Evolutionary conservation across 2,329 filamentous ascomycete species (phyloP), one percentile per base, ranked within the genome.

Genomic region (Rutstroemia sp.): DNA sequence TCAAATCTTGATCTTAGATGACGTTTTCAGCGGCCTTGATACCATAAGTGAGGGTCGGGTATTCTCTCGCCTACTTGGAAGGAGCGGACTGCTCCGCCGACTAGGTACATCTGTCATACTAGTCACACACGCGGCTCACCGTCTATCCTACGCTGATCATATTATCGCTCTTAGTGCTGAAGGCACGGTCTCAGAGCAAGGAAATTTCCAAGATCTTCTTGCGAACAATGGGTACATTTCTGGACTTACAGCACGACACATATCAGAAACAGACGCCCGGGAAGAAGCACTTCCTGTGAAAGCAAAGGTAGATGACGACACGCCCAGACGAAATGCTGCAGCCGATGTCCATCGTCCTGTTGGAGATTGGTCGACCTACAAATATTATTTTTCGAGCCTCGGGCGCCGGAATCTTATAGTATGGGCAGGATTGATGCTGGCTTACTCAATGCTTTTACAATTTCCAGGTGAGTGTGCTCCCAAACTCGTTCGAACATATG

Each of bases 51-150:
- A 66, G 51, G 59, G 61, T 7, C 51, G 51, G 16, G 60, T 66
- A 2, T 68, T 65, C 14, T 53, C 50, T 12, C 52, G 58, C 16
- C 38, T 69, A 4, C 59, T 65, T 48, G 60, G 62, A 18, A 52
- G 19, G 8, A 58, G 56, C 7, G 55, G 49, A 5, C 54, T 70
- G 1, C 57, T 65, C 38, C 58, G 55, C 23, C 61, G 25, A 47
- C 65, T 66, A 49, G 62, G 63, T 0, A 69, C 69, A 0, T 74
- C 74, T 1, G 63, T 72, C 0, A 51, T 77, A 8, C 62, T 75
- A 4, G 68, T 68, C 4, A 74, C 71, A 1, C 72, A 66, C 52
- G 58, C 56, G n/a, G 56, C 52, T 21, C 58, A 62, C 54, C 55
- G 59, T 12, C 47, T 63, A 10, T 57, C 54, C 3, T 60, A 61